phyloP scores from a whole-genome alignment of 208 protist species.

The Wallacemonas collosoma region DNA sequence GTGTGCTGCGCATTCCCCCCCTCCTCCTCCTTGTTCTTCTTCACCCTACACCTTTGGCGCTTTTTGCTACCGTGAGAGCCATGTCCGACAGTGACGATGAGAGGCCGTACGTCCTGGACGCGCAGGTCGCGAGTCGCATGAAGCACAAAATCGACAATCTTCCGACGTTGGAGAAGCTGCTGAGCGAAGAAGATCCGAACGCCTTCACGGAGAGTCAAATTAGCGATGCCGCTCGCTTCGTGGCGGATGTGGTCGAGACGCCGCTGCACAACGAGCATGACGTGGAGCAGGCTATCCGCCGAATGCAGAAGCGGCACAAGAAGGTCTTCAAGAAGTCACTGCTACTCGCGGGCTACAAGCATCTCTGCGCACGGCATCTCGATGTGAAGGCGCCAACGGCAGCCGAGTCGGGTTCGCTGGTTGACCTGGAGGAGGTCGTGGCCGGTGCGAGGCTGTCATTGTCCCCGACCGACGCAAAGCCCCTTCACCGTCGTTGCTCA shows the following conservation, averaged over 20 bases:
- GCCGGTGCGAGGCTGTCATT: neutral
- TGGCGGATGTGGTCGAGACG: slow-evolving; percentile 42
- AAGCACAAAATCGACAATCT: slow-evolving; percentile 68
- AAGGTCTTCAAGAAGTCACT: slow-evolving; percentile 73
- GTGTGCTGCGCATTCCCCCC: too few relatives aligned
- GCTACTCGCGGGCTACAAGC: slow-evolving; percentile 79
- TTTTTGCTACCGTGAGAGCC: neutral
- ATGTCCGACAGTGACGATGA: slow-evolving; percentile 28
- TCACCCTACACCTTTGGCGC: neutral
- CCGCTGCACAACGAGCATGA: slow-evolving; percentile 38
- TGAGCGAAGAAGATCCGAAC: slow-evolving; percentile 73
- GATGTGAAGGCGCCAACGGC: neutral
- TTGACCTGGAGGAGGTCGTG: slow-evolving; percentile 40
- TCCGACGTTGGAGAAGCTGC: slow-evolving; percentile 67
- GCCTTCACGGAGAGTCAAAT: slow-evolving; percentile 57
- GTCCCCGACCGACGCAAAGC: neutral
- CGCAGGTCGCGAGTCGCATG: slow-evolving; percentile 42
- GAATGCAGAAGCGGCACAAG: slow-evolving; percentile 72
- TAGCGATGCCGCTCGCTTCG: slow-evolving; percentile 42
- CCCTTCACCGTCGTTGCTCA: neutral
- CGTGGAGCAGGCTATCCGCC: slow-evolving; percentile 41
- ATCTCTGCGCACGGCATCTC: slow-evolving; percentile 30
- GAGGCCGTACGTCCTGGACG: slow-evolving; percentile 8
- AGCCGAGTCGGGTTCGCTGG: neutral
- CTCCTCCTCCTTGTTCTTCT: neutral